Base-by-base conservation (phyloP, 208 protist genomes). In the Trypanosoma platydactyli region DNA sequence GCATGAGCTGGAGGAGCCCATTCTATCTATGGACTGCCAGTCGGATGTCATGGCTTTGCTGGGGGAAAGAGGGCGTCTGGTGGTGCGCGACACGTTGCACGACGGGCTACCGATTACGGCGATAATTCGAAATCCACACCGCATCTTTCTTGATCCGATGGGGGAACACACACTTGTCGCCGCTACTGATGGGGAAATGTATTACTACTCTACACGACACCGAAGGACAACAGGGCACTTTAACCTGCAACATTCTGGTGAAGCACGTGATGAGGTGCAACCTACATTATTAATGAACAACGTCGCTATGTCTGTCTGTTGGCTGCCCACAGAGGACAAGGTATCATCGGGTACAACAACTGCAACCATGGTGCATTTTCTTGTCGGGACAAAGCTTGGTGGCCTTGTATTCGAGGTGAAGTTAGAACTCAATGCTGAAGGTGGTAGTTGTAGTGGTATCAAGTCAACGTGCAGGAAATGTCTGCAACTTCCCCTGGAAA, bases 81-180 rank as follows among this genome's bases (percentile, higher is more conserved):
- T 82, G 27, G 55, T 86, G n/a, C 67, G 71, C 18, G 84, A 91
- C 48, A 58, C 72, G 15, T 67, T 69, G 18, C 74, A 77, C 3
- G 83, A 89, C 24, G 63, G 40, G 6, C 27, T 56, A 27, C 60
- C 80, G 29, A 46, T 89, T n/a, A 68, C 64, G 0, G 62, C 64
- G 0, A 29, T 58, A 3, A 67, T 92, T 13, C 61, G 71, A 29
- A 92, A 94, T 64, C 86, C 89, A 12, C 61, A 91, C 64, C 63
- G 68, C 7, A 75, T 94, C 12, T 92, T 94, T 69, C 57, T 94
- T 13, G 77, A 92, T 69, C 86, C 89, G 0, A 72, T 45, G 0
- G 89, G 84, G 13, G 35, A 49, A 20, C 74, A 87, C 42, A 50
- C 84, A 50, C 51, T 90, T 33, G 79, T 79, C 0, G 71, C 80